phyloP scores from a whole-genome alignment of 345 rosid species.

The Aurinia saxatilis region DNA sequence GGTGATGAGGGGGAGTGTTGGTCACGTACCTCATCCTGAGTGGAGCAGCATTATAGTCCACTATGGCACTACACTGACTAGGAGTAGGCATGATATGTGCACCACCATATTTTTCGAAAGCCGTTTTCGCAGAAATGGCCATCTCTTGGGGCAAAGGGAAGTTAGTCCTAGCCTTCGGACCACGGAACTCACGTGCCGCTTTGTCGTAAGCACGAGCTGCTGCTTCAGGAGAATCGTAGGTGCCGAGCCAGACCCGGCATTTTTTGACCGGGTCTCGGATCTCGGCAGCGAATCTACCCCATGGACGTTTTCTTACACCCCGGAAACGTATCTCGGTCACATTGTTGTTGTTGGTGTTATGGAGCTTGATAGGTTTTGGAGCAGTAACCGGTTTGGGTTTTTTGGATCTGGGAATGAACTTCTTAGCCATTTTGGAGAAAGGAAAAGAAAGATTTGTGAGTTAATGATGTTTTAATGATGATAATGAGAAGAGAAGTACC shows the following conservation, averaged over 20 bases:
- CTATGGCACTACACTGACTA: conserved; percentile 65
- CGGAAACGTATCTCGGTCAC: conserved; percentile 57
- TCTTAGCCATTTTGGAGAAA: no score
- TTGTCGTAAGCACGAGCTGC: conserved; percentile 15
- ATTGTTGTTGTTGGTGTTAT: background rate
- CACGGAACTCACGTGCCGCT: conserved; percentile 68
- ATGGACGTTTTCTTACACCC: conserved; percentile 87
- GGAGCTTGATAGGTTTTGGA: no score
- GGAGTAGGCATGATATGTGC: conserved; percentile 34
- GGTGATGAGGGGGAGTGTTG: no score
- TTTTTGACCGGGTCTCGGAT: conserved; percentile 84
- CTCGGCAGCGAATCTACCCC: conserved; percentile 96
- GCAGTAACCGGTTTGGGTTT: no score
- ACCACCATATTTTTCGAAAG: background rate
- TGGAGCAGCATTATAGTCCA: conserved; percentile 12
- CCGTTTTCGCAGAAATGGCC: background rate
- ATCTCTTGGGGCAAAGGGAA: conserved; percentile 26
- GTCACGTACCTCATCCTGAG: no score
- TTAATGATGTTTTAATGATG: background rate
- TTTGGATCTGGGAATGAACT: no score
- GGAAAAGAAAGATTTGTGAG: no score
- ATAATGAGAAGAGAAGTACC: conserved; percentile 2
- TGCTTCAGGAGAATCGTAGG: conserved; percentile 32
- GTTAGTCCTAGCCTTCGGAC: conserved; percentile 76
- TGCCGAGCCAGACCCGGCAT: conserved; percentile 93